A percentile compares a stretch with the other conserved stretches of the same genome.
Evolutionary conservation across 495 filamentous ascomycete genomes (phyloP).

Genomic region (Xylaria venustula): DNA sequence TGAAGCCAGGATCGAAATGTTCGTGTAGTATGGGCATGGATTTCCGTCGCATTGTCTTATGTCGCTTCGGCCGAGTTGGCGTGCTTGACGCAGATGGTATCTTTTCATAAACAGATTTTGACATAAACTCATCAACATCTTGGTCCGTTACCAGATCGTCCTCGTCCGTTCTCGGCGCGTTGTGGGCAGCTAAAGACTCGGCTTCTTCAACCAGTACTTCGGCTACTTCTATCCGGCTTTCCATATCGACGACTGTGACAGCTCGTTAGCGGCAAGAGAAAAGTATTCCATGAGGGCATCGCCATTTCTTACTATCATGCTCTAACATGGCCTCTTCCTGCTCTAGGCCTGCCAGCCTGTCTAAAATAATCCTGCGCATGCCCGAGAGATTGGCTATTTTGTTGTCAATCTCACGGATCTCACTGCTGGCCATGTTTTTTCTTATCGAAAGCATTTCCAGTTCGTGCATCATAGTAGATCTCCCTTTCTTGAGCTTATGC

Average conservation of each 20-base stretch:
- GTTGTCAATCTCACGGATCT: slow-evolving; percentile 94
- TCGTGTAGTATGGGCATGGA: slow-evolving; percentile 96
- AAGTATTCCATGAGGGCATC: slow-evolving; percentile 6
- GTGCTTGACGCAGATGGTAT: slow-evolving; percentile 63
- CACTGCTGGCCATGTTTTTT: slow-evolving; percentile 96
- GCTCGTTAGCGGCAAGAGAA: slow-evolving; percentile 23
- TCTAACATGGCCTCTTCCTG: slow-evolving; percentile 89
- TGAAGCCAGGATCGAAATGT: slow-evolving; percentile 86
- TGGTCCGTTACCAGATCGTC: slow-evolving; percentile 47
- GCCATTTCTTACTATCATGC: slow-evolving; percentile 65
- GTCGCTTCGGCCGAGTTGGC: slow-evolving; percentile 56
- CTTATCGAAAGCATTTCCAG: slow-evolving; percentile 89
- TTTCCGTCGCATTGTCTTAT: slow-evolving; percentile 64
- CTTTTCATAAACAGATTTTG: slow-evolving; percentile 94
- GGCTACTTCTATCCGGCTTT: slow-evolving; percentile 81
- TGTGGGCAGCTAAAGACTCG: slow-evolving; percentile 51
- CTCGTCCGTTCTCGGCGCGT: slow-evolving; percentile 52
- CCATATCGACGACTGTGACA: slow-evolving; percentile 70
- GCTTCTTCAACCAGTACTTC: slow-evolving; percentile 73
- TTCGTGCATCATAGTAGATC: slow-evolving; percentile 70
- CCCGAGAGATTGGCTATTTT: slow-evolving; percentile 92
- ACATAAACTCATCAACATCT: slow-evolving; percentile 82
- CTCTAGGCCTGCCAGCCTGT: slow-evolving; percentile 85
- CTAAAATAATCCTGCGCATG: slow-evolving; percentile 91
- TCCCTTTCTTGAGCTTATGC: slow-evolving; percentile 71